Percentiles rank a stretch among this genome's conserved stretches.
Evolutionary conservation across 805 yeast genomes (phyloP).

Genomic region (Ascoidea tarda): DNA sequence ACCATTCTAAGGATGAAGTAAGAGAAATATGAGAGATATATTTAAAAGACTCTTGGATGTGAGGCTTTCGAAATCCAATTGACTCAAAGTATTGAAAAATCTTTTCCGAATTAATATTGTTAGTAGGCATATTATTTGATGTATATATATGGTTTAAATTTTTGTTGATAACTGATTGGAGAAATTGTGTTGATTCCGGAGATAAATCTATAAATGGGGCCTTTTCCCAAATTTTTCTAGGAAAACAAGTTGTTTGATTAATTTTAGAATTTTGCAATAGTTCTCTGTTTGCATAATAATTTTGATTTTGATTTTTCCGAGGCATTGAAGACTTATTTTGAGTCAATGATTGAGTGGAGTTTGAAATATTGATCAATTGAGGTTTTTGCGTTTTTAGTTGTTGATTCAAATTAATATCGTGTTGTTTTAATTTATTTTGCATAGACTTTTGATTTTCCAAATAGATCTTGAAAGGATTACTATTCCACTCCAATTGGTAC

Average conservation of each 20-base stretch:
- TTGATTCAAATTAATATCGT: constrained; percentile 17
- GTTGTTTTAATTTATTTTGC: constrained; percentile 31
- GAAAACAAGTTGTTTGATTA: constrained; percentile 16
- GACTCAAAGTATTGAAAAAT: constrained; percentile 18
- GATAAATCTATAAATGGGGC: constrained; percentile 59
- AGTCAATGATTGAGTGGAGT: not conserved
- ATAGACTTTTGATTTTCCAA: constrained; percentile 38
- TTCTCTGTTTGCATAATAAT: constrained; percentile 1
- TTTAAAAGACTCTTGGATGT: constrained; percentile 55
- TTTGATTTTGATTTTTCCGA: constrained; percentile 9
- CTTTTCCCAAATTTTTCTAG: constrained; percentile 52
- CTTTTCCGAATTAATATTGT: constrained; percentile 13
- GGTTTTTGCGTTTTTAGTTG: constrained; percentile 5
- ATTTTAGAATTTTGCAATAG: not conserved
- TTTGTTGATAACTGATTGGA: constrained; percentile 46
- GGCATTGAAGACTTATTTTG: constrained; percentile 10
- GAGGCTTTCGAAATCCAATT: constrained; percentile 58
- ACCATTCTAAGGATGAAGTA: constrained; percentile 54
- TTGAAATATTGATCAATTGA: not conserved
- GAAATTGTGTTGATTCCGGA: constrained; percentile 41
- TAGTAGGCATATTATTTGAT: constrained; percentile 4
- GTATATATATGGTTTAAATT: constrained; percentile 38
- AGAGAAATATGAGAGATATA: constrained; percentile 18
- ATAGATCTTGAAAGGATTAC: constrained; percentile 65
- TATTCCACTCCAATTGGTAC: constrained; percentile 40